A percentile compares a stretch with the other conserved stretches of the same genome.
phyloP scores from a whole-genome alignment of 2,329 filamentous ascomycete species.

The Pyricularia grisea region DNA sequence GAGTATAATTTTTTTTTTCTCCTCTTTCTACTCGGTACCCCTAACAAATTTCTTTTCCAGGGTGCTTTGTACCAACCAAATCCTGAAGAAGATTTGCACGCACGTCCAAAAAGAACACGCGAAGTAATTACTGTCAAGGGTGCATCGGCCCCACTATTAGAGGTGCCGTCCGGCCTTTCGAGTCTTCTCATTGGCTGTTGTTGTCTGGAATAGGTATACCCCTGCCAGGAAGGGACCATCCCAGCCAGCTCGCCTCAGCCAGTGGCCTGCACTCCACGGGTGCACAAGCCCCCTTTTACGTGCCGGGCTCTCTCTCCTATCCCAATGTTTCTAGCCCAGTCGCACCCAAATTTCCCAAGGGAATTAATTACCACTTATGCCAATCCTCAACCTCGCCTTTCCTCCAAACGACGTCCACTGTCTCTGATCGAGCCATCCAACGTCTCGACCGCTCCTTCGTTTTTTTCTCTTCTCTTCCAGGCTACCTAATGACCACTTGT shows the following conservation, averaged over 20 bases:
- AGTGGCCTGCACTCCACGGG: constrained; percentile 6
- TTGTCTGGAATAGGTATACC: neutral
- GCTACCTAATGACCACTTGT: neutral
- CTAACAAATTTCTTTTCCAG: neutral
- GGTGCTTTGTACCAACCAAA: neutral
- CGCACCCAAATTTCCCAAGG: constrained; percentile 10
- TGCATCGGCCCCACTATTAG: constrained; percentile 3
- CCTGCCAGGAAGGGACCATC: constrained; percentile 5
- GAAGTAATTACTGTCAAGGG: constrained; percentile 2
- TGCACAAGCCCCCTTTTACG: constrained; percentile 6
- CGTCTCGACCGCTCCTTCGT: constrained; percentile 2
- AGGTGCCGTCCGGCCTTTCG: neutral
- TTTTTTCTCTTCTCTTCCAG: constrained; percentile 6
- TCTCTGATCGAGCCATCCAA: neutral
- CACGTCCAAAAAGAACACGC: neutral
- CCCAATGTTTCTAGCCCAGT: constrained; percentile 8
- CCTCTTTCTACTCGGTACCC: neutral
- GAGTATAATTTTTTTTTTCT: neutral
- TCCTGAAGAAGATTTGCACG: neutral
- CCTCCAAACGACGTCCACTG: constrained; percentile 1
- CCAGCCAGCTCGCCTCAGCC: neutral
- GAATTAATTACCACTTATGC: constrained; percentile 1
- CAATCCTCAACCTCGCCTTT: neutral
- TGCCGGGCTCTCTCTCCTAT: constrained; percentile 5
- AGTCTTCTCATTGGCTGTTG: neutral